These are phyloP conservation scores for Claviceps lovelessii DNA, from an alignment of 2,329 filamentous ascomycete species.

Conservation along the genomic window DNA sequence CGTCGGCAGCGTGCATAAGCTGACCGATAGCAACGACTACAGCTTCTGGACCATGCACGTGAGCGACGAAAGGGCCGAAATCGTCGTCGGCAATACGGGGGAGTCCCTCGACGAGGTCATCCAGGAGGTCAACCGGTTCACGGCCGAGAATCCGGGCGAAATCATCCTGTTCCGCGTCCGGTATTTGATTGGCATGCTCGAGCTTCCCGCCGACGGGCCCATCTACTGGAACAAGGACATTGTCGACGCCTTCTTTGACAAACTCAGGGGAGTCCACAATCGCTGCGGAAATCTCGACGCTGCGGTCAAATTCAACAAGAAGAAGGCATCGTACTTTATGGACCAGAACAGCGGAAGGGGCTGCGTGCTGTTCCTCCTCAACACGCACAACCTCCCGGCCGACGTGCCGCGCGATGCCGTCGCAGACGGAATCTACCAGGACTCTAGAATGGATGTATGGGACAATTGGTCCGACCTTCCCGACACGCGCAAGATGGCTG, in stretches of 20 bases:
- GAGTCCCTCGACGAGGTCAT: slow-evolving; percentile 28
- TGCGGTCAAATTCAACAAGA: slow-evolving; percentile 12
- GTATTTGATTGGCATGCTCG: slow-evolving; percentile 26
- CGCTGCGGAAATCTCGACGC: slow-evolving; percentile 19
- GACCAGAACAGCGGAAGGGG: slow-evolving; percentile 18
- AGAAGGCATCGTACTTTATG: slow-evolving; percentile 16
- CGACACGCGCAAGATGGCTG: slow-evolving; percentile 13
- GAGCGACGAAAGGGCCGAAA: slow-evolving; percentile 17
- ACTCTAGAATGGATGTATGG: slow-evolving; percentile 10
- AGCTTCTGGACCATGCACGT: slow-evolving; percentile 30
- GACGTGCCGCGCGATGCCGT: slow-evolving; percentile 11
- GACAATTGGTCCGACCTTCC: slow-evolving; percentile 19
- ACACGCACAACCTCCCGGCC: slow-evolving; percentile 10
- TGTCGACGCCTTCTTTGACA: slow-evolving; percentile 27
- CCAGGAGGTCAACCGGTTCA: slow-evolving; percentile 30
- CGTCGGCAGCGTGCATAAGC: slow-evolving; percentile 18
- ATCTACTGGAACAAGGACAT: slow-evolving; percentile 23
- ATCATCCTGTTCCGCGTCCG: slow-evolving; percentile 32
- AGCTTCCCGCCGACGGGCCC: slow-evolving; percentile 13
- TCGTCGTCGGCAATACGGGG: slow-evolving; percentile 31
- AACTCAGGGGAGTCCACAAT: slow-evolving; percentile 26
- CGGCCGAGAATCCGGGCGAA: slow-evolving; percentile 26
- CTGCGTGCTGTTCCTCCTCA: slow-evolving; percentile 19
- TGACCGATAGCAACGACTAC: slow-evolving; percentile 7
- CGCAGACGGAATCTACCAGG: slow-evolving; percentile 18